Conservation (phyloP, 2,329 filamentous ascomycete species). For the Fusarium brachygibbosum region DNA sequence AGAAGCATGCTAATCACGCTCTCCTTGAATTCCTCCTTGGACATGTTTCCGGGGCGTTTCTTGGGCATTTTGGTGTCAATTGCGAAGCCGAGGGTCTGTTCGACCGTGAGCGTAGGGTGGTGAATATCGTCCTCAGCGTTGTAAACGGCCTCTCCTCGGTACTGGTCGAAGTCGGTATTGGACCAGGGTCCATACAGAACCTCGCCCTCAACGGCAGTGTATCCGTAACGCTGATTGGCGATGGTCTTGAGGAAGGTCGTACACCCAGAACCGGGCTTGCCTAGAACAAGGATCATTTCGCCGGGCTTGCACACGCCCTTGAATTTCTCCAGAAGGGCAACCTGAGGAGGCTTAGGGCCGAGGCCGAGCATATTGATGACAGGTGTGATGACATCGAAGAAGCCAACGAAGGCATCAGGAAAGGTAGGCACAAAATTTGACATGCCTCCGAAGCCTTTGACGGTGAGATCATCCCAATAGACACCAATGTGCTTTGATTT, state of each 20-base stretch:
- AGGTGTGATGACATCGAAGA: slow-evolving; percentile 80
- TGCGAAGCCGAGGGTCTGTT: slow-evolving; percentile 88
- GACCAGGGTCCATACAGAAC: slow-evolving; percentile 83
- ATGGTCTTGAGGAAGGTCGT: slow-evolving; percentile 78
- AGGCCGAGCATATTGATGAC: slow-evolving; percentile 73
- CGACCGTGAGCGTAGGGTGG: slow-evolving; percentile 86
- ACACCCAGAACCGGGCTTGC: slow-evolving; percentile 80
- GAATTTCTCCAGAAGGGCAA: slow-evolving; percentile 81
- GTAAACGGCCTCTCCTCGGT: slow-evolving; percentile 86
- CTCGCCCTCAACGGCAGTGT: slow-evolving; percentile 72
- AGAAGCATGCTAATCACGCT: slow-evolving; percentile 80
- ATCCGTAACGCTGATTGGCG: slow-evolving; percentile 73
- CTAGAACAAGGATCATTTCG: slow-evolving; percentile 89
- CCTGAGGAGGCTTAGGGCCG: slow-evolving; percentile 76
- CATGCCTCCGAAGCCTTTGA: slow-evolving; percentile 79
- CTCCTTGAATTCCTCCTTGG: slow-evolving; percentile 80
- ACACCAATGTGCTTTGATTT: slow-evolving; percentile 84
- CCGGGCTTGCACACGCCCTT: slow-evolving; percentile 79
- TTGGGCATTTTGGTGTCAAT: slow-evolving; percentile 87
- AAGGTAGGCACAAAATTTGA: slow-evolving; percentile 82
- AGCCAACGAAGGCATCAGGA: slow-evolving; percentile 80
- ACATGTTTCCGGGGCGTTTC: slow-evolving; percentile 80
- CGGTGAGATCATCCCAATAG: slow-evolving; percentile 82
- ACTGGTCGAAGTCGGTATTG: slow-evolving; percentile 77
- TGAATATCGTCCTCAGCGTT: slow-evolving; percentile 86